Base-by-base conservation (phyloP, 2,329 filamentous ascomycete genomes). In the Parascedosporium putredinis region DNA sequence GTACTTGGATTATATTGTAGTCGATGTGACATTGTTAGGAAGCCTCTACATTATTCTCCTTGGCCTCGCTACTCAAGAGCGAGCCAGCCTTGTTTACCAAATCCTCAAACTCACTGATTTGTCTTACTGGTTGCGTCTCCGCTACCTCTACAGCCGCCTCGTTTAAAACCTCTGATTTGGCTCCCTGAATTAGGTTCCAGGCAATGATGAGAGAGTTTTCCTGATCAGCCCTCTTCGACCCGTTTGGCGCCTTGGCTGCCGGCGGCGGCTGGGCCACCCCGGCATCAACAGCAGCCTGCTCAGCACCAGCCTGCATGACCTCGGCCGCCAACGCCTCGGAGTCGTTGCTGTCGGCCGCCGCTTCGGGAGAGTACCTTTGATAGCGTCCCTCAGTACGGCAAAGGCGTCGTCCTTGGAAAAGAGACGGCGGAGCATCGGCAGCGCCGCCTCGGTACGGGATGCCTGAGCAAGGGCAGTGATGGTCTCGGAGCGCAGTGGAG, bases 401-500 rank as follows among this genome's bases (percentile, higher is more conserved):
- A 71, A 67, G 1, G 72, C 66, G n/a, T 66, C 67, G 0, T 66
- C 58, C 1, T 69, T 62, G 8, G 67, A 59, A 42, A 81, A 60
- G 1, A 72, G 60, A 10, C 64, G 62, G 7, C 67, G 56, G 16
- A 78, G 69, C 9, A 74, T 62, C 2, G 60, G 56, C 2, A 34
- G 74, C 72, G 6, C 78, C 77, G 31, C 75, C 71, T 1, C 58
- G 2, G 72, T 71, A 24, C 77, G 70, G 36, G 72, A 71, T 70
- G 83, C 76, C 29, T 83, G 69, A 2, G 80, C 80, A 47, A 81
- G 69, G 5, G 80, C 72, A 54, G 83, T 83, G 72, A 79, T 78
- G 2, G 74, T 70, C 58, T 84, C 80, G 34, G 77, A 79, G 16
- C 76, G 70, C 2, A 84, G 65, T 2, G 74, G 67, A 0, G 78